phyloP scores from a whole-genome alignment of 2,329 filamentous ascomycete genomes.

The Diatrype stigma region DNA sequence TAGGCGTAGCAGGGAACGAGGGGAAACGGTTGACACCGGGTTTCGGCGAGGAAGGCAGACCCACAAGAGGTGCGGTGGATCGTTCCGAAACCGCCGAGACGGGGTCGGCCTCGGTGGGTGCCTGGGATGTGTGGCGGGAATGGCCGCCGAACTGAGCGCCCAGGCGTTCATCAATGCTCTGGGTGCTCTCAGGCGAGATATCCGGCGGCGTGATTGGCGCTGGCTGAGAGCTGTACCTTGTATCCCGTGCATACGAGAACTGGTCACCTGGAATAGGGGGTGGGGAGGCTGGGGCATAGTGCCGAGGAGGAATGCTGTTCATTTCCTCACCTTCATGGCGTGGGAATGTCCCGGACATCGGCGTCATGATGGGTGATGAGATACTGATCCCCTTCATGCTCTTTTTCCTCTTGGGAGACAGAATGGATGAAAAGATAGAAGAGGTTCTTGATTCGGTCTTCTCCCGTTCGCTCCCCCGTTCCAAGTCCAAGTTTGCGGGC shows the following conservation, averaged over 20 bases:
- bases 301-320: constrained; percentile 52
- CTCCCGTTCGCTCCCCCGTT: constrained; percentile 34
- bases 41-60: constrained; percentile 44
- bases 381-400: constrained; percentile 49
- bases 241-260: constrained; percentile 31
- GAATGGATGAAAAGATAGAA: constrained; percentile 57
- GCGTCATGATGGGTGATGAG: constrained; percentile 63
- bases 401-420: constrained; percentile 54
- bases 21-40: constrained; percentile 31
- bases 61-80: constrained; percentile 48
- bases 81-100: constrained; percentile 49
- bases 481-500: constrained; percentile 36
- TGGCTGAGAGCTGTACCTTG: constrained; percentile 26
- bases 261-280: constrained; percentile 52
- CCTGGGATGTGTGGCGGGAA: constrained; percentile 34
- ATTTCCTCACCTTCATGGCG: constrained; percentile 53
- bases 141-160: constrained; percentile 35
- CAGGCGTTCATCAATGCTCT: constrained; percentile 55
- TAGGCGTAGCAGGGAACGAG: constrained; percentile 32
- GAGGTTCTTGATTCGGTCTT: constrained; percentile 54
- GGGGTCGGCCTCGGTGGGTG: constrained; percentile 42
- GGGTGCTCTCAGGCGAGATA: constrained; percentile 42
- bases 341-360: constrained; percentile 56
- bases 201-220: constrained; percentile 44
- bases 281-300: constrained; percentile 54